These are phyloP conservation scores for Protomyces macrosporus DNA, from an alignment of 1,139 yeast species.

Conservation along the genomic window DNA sequence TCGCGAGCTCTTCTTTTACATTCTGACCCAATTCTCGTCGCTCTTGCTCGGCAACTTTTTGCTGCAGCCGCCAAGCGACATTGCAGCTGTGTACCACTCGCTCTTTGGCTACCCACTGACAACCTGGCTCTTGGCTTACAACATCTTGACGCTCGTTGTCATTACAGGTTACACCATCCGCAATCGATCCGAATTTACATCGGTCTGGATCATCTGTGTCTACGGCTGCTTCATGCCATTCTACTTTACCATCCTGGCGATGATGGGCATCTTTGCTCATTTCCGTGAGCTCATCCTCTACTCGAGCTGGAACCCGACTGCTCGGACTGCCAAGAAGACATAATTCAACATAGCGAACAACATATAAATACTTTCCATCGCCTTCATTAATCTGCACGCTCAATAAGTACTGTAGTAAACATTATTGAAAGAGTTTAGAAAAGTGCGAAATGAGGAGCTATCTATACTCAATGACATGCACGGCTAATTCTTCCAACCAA, in stretches of 20 bases:
- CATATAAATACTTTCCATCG: too few relatives aligned
- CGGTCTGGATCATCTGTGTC: conserved; percentile 10
- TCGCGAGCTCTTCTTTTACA: conserved; percentile 24
- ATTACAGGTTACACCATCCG: conserved; percentile 25
- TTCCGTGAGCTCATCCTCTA: conserved; percentile 18
- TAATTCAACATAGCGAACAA: not conserved
- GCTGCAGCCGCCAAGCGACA: conserved; percentile 22
- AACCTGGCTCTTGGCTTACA: conserved; percentile 18
- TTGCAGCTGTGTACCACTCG: conserved; percentile 22
- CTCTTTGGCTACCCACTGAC: conserved; percentile 21
- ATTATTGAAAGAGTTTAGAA: too few relatives aligned
- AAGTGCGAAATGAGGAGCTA: too few relatives aligned
- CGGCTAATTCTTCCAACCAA: not conserved
- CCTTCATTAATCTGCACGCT: too few relatives aligned
- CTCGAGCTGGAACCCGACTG: conserved; percentile 22
- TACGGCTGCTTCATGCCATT: conserved; percentile 19
- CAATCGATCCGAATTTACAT: conserved; percentile 23
- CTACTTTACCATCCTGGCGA: conserved; percentile 25
- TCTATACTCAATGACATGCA: too few relatives aligned
- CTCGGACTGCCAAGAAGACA: conserved; percentile 13
- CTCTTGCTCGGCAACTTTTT: conserved; percentile 21
- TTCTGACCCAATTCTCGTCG: conserved; percentile 22
- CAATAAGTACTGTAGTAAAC: too few relatives aligned
- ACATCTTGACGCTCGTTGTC: conserved; percentile 19
- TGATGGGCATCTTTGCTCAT: conserved; percentile 25